A percentile compares a stretch with the other conserved stretches of the same genome.
phyloP scores from a whole-genome alignment of 441 rosid genomes.

The Adansonia gregorii region DNA sequence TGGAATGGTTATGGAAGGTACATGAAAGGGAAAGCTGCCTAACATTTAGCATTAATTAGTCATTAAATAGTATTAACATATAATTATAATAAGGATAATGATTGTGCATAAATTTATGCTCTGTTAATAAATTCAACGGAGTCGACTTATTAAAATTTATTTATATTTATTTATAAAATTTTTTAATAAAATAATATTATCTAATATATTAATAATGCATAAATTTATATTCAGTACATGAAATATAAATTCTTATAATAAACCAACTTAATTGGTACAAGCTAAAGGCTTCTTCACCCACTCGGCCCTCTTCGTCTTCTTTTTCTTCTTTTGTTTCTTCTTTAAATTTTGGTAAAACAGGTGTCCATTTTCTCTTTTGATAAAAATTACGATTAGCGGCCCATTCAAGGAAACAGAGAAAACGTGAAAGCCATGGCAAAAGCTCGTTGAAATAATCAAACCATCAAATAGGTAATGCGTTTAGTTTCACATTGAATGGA shows the following conservation, averaged over 20 bases:
- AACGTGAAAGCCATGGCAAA: slow-evolving; percentile 1
- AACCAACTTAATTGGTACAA: not conserved
- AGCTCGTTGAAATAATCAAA: not conserved
- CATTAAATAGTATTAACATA: no score
- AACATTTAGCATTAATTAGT: not conserved
- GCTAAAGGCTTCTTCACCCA: not conserved
- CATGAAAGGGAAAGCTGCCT: not conserved
- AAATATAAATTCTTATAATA: no score
- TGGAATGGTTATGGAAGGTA: not conserved
- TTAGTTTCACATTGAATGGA: not conserved
- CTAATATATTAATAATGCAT: no score
- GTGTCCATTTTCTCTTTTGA: not conserved
- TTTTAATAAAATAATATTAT: no score
- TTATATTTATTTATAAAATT: no score
- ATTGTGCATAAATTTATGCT: no score
- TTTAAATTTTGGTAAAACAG: not conserved
- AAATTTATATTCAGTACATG: no score
- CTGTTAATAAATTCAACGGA: no score
- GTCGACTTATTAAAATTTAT: no score
- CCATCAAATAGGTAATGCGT: not conserved
- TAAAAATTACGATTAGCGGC: no score
- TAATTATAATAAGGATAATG: no score
- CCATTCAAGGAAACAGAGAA: not conserved
- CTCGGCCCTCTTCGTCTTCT: not conserved
- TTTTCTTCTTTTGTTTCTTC: no score